Percentiles rank a stretch among this genome's conserved stretches.
phyloP scores from a whole-genome alignment of 2,329 filamentous ascomycete genomes.

The Neofusicoccum laricinum region DNA sequence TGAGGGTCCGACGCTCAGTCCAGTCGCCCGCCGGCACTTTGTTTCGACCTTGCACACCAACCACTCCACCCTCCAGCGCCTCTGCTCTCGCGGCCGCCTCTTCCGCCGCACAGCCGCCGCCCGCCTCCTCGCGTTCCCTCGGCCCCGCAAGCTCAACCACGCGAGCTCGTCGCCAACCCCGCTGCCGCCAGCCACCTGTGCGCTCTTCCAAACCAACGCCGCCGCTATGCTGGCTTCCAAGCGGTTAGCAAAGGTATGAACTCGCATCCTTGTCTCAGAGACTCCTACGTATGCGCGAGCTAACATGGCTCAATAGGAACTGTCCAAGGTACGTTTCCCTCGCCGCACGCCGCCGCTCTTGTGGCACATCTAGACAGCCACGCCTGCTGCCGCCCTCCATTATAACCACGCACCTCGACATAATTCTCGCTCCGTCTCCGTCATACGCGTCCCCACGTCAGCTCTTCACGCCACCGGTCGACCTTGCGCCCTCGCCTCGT shows the following conservation, averaged over 20 bases:
- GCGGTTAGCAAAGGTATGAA: constrained; percentile 53
- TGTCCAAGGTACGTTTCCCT: constrained; percentile 23
- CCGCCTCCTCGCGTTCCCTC: not conserved
- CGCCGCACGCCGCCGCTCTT: not conserved
- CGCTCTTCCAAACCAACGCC: not conserved
- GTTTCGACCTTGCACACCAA: not conserved
- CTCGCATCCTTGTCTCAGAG: no score
- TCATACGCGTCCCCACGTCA: not conserved
- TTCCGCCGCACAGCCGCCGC: no score
- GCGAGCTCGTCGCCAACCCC: not conserved
- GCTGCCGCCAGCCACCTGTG: not conserved
- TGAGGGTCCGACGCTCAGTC: not conserved
- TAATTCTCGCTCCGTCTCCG: not conserved
- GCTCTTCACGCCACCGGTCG: no score
- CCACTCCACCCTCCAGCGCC: not conserved
- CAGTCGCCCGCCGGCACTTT: not conserved
- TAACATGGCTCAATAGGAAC: not conserved
- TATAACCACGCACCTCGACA: no score
- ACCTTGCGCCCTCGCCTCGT: no score
- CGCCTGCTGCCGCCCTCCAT: not conserved
- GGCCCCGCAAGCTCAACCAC: not conserved
- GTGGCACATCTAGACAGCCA: not conserved
- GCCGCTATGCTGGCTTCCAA: constrained; percentile 52
- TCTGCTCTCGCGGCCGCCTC: not conserved
- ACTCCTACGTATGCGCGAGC: no score